phyloP scores from a whole-genome alignment of 2,329 filamentous ascomycete species.

The Cercospora nicotianae region DNA sequence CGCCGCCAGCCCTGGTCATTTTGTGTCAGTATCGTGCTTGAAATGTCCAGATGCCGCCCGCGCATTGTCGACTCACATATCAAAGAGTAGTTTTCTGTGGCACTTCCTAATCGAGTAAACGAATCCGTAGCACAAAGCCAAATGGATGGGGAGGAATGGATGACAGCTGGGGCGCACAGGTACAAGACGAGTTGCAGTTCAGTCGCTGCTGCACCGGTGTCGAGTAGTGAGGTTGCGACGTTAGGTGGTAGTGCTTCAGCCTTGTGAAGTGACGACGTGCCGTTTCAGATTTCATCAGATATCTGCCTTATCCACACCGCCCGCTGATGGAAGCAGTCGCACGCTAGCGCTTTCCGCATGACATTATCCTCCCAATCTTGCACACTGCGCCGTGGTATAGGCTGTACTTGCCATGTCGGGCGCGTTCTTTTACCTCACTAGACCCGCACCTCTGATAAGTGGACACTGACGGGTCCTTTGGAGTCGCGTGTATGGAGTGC shows the following conservation, averaged over 20 bases:
- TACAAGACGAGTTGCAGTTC: not conserved
- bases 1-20: conserved; percentile 22
- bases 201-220: not conserved
- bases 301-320: conserved; percentile 6
- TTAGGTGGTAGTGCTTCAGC: not conserved
- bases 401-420: not conserved
- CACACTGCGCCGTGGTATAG: conserved; percentile 9
- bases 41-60: not conserved
- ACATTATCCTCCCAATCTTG: conserved; percentile 2
- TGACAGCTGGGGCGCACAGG: not conserved
- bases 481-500: not conserved
- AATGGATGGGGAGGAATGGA: not conserved
- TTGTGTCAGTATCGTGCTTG: conserved; percentile 9
- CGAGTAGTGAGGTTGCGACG: not conserved
- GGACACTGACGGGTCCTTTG: not conserved
- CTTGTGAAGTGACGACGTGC: conserved; percentile 6
- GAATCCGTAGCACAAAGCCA: conserved; percentile 15
- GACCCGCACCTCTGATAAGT: not conserved
- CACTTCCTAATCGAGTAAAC: conserved; percentile 22
- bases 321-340: conserved; percentile 9
- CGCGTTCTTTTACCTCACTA: not conserved
- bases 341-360: conserved; percentile 4
- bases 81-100: conserved; percentile 20
- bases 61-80: conserved; percentile 20
- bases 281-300: conserved; percentile 12